Evolutionary conservation across 129 eudicot species (phyloP), one percentile per base, ranked within the genome.

Genomic region (Centella asiatica): DNA sequence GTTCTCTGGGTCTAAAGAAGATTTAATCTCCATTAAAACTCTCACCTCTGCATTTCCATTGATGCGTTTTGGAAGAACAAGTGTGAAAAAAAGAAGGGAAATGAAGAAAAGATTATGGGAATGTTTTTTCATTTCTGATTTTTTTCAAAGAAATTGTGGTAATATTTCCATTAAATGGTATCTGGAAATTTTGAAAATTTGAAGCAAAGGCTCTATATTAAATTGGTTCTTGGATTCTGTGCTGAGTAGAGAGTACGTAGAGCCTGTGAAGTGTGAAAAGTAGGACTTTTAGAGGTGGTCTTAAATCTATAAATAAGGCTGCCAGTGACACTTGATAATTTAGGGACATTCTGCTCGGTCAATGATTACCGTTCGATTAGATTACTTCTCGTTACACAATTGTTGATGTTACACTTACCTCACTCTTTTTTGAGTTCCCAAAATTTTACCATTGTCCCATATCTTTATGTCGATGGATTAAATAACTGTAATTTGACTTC

Each of bases 1-100:
- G 77, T 77, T 90, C 47, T 77, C 79, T 34, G 98, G 98, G 75
- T 90, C 98, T 55, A 90, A 42, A 54, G 90, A 77, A n/a, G 88
- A 68, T 69, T 90, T 90, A 25, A 87, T 68, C 18, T 87, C 84
- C 92, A 90, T 80, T 12, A 90, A 70, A 33, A 87, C 84, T 73
- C 79, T 80, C 7, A 87, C 24, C 65, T 90, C 95, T 32, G 88
- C 77, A 70, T 79, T 86, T 42, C 78, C 86, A 31, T 12, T 64
- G 31, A 42, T 53, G 42, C 71, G 24, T 4, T 17, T 51, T 33
- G 45, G 48, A 46, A 19, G 15, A 50, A 39, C 24, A 49, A 50
- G 28, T 32, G 69, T 18, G 48, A 61, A 6, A 57, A 23, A 17
- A 46, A 40, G 11, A 19, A 51, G 42, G 55, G 45, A 15, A 28